Evolutionary conservation across 768 basidiomycete species (phyloP).

Genomic region (Exsudoporus frostii): DNA sequence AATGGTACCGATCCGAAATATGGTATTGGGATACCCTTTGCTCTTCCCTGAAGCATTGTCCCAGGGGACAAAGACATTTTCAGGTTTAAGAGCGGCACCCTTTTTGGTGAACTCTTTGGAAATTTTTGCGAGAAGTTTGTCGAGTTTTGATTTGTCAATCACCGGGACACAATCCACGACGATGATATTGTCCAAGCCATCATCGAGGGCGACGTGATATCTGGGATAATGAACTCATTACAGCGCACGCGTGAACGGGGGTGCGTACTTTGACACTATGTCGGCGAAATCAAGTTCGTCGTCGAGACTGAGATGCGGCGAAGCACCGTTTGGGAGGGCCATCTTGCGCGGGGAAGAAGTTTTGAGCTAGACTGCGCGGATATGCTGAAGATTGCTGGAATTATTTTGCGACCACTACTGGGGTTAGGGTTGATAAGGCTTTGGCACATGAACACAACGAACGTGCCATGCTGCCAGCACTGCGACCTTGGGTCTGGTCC

Average conservation of each 20-base stretch:
- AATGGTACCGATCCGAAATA: background rate
- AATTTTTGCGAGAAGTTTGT: conserved; percentile 77
- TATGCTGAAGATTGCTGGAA: too few relatives aligned
- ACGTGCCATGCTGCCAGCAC: conserved; percentile 5
- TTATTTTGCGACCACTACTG: background rate
- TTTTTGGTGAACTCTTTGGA: conserved; percentile 81
- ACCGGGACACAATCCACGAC: conserved; percentile 91
- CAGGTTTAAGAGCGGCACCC: conserved; percentile 71
- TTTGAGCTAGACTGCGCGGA: background rate
- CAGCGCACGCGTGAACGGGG: background rate
- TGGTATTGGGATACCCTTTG: conserved; percentile 68
- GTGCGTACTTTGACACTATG: conserved; percentile 77
- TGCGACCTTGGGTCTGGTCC: background rate
- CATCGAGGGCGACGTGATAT: conserved; percentile 81
- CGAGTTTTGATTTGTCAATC: conserved; percentile 82
- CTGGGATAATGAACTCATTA: conserved; percentile 41
- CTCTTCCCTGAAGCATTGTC: conserved; percentile 77
- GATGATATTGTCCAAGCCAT: conserved; percentile 86
- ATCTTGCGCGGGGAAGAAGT: conserved; percentile 34
- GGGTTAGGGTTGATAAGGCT: conserved; percentile 1
- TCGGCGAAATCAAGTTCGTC: conserved; percentile 84
- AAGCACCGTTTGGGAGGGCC: conserved; percentile 39
- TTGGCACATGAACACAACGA: conserved; percentile 1
- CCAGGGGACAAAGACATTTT: conserved; percentile 87
- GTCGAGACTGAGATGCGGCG: conserved; percentile 36